These are phyloP conservation scores for Podospora anserina DNA, from an alignment of 495 filamentous ascomycete genomes.

Conservation along the genomic window DNA sequence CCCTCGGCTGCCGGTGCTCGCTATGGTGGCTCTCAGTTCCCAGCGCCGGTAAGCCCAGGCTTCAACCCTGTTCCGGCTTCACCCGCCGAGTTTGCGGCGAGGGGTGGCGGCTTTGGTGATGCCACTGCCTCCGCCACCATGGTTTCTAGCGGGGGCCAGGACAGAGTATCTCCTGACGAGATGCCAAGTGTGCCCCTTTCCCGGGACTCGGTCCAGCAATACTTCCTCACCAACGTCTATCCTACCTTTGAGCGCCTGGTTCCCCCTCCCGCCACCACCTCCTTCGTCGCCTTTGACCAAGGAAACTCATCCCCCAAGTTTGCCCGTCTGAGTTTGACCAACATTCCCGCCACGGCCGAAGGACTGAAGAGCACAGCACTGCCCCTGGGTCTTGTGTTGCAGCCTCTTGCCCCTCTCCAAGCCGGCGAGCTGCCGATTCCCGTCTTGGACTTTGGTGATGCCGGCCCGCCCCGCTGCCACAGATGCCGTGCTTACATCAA, in stretches of 20 bases:
- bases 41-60: constrained; percentile 55
- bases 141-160: constrained; percentile 56
- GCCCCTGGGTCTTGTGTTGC: constrained; percentile 82
- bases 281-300: constrained; percentile 90
- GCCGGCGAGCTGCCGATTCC: constrained; percentile 85
- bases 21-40: constrained; percentile 53
- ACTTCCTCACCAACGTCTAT: constrained; percentile 83
- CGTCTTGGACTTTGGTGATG: constrained; percentile 91
- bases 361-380: constrained; percentile 73
- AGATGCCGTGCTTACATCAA: constrained; percentile 97
- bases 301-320: constrained; percentile 96
- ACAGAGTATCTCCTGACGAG: constrained; percentile 83
- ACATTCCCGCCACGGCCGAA: constrained; percentile 80
- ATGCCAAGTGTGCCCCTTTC: constrained; percentile 88
- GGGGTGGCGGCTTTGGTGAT: constrained; percentile 37
- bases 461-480: constrained; percentile 86
- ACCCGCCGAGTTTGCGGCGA: constrained; percentile 56
- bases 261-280: constrained; percentile 83
- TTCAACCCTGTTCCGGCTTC: constrained; percentile 57
- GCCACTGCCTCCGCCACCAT: constrained; percentile 33
- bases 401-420: constrained; percentile 81
- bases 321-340: constrained; percentile 85
- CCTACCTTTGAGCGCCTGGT: constrained; percentile 91
- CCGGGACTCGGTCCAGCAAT: constrained; percentile 73
- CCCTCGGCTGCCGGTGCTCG: constrained; percentile 33